phyloP scores from a whole-genome alignment of 192 early-diverging fungal species.

The Linnemannia hyalina region DNA sequence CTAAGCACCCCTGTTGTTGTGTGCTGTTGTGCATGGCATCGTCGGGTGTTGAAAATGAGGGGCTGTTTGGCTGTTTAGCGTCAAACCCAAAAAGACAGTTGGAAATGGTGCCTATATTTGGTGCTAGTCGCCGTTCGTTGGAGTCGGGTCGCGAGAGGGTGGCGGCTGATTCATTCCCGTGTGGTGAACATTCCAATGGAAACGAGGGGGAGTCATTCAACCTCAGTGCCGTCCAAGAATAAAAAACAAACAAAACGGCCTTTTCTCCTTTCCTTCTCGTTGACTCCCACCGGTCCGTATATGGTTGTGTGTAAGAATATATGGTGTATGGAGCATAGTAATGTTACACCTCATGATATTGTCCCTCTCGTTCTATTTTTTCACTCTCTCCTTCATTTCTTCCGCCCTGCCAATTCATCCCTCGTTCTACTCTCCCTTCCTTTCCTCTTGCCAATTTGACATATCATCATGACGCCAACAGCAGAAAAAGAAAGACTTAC shows the following conservation, averaged over 20 bases:
- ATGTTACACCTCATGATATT: neutral
- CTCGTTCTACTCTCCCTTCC: neutral
- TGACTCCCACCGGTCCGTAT: neutral
- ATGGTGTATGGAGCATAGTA: neutral
- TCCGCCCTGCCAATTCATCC: too few species aligned
- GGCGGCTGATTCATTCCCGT: conserved; percentile 2
- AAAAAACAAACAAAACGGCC: conserved; percentile 8
- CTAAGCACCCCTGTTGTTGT: neutral
- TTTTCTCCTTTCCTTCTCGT: neutral
- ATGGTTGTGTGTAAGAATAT: neutral
- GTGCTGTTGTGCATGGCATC: neutral
- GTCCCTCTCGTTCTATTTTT: neutral
- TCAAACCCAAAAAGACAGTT: neutral
- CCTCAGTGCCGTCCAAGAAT: neutral
- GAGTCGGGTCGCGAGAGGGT: neutral
- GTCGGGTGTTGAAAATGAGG: neutral
- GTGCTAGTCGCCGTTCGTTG: neutral
- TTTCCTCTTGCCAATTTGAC: neutral
- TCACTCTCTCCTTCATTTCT: neutral
- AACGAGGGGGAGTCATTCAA: neutral
- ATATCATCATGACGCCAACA: neutral
- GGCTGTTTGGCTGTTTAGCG: neutral
- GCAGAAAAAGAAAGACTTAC: conserved; percentile 47
- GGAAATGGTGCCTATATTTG: neutral
- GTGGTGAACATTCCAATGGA: conserved; percentile 1